phyloP scores from a whole-genome alignment of 352 stramenopile genomes.

The Phytophthora cryptogea region DNA sequence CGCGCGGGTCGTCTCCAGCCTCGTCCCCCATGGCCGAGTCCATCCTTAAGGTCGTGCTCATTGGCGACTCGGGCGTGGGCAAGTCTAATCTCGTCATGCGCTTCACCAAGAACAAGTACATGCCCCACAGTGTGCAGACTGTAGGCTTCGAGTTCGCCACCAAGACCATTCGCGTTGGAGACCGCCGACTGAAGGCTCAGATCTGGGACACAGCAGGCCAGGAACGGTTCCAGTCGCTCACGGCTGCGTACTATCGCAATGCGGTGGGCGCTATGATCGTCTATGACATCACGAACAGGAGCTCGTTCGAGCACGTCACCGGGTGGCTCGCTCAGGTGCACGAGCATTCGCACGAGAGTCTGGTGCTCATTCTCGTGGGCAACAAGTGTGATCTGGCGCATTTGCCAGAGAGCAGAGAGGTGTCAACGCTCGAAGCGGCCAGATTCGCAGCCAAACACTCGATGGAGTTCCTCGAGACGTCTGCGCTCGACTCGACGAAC shows the following conservation, averaged over 20 bases:
- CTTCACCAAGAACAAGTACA: constrained; percentile 91
- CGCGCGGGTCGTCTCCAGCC: constrained; percentile 45
- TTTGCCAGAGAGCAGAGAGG: constrained; percentile 71
- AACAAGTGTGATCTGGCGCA: constrained; percentile 90
- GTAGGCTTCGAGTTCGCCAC: constrained; percentile 90
- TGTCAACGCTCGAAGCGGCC: constrained; percentile 86
- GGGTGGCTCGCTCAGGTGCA: constrained; percentile 83
- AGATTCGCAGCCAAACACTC: constrained; percentile 78
- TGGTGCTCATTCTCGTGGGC: constrained; percentile 84
- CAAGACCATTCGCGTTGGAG: constrained; percentile 85
- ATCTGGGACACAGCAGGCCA: constrained; percentile 91
- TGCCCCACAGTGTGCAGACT: constrained; percentile 75
- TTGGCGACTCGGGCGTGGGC: constrained; percentile 86
- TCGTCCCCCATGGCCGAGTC: constrained; percentile 41
- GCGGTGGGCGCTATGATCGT: constrained; percentile 91
- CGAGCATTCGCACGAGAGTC: constrained; percentile 80
- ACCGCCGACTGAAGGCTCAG: constrained; percentile 85
- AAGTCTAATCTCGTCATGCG: constrained; percentile 89
- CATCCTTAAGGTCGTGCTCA: constrained; percentile 89
- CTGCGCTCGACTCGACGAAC: constrained; percentile 84
- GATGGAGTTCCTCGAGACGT: constrained; percentile 90
- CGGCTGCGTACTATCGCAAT: constrained; percentile 92
- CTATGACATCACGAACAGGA: constrained; percentile 92
- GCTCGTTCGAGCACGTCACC: constrained; percentile 81
- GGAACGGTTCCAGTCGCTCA: constrained; percentile 92